Conservation (phyloP, 2,329 filamentous ascomycete genomes). For the Aspergillus unguis region DNA sequence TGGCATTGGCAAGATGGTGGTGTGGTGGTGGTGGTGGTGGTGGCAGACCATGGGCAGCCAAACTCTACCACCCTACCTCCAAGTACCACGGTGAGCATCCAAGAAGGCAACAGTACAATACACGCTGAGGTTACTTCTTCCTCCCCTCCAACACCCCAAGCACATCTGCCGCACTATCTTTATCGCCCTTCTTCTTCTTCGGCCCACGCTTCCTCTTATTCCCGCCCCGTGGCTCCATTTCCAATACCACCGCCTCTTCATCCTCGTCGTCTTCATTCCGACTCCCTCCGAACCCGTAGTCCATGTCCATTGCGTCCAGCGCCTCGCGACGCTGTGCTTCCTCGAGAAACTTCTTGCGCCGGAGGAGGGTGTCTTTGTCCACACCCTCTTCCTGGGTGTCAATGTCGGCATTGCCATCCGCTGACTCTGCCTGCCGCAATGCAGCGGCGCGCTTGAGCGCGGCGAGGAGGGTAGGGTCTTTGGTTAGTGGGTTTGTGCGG, state of each 20-base stretch:
- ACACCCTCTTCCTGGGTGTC: conserved; percentile 42
- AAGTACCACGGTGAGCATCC: too few relatives aligned
- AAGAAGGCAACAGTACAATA: background rate
- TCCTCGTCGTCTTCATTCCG: conserved; percentile 76
- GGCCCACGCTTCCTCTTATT: conserved; percentile 54
- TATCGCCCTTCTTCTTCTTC: conserved; percentile 52
- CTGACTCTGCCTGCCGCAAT: conserved; percentile 47
- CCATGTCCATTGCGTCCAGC: conserved; percentile 84
- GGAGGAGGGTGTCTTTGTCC: conserved; percentile 63
- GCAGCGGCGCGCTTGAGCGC: conserved; percentile 80
- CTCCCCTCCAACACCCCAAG: conserved; percentile 70
- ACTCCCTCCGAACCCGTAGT: conserved; percentile 89
- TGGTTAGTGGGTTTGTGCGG: conserved; percentile 48
- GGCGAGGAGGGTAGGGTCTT: conserved; percentile 75
- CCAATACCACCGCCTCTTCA: conserved; percentile 61
- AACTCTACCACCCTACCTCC: background rate
- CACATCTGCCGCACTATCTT: conserved; percentile 73
- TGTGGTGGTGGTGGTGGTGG: background rate
- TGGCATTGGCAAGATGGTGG: too few relatives aligned
- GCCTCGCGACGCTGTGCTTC: conserved; percentile 57
- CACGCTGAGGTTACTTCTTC: conserved; percentile 35
- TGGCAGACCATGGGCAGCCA: background rate
- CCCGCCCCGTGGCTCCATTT: conserved; percentile 19
- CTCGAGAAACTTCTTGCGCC: conserved; percentile 70
- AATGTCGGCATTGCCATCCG: conserved; percentile 32